These are phyloP conservation scores for Fraxinus angustifolia DNA, from an alignment of 305 asterid species.

Conservation along the genomic window DNA sequence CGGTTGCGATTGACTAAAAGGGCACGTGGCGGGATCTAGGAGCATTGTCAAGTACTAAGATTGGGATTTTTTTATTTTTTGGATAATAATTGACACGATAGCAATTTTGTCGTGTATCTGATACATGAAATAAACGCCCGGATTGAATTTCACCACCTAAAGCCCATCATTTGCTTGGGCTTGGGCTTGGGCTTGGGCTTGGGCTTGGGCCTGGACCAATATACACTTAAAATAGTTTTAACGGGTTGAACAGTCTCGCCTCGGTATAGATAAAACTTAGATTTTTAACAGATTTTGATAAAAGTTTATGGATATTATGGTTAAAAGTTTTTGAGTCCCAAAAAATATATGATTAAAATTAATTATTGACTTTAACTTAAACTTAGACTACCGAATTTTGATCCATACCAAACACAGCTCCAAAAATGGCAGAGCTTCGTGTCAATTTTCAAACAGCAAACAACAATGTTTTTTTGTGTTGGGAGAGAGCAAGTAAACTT, in stretches of 20 bases:
- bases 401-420: not conserved
- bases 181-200: not conserved
- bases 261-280: too few species aligned
- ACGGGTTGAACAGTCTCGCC: not conserved
- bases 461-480: too few species aligned
- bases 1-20: slow-evolving; percentile 18
- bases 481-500: not conserved
- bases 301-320: too few species aligned
- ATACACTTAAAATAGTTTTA: too few species aligned
- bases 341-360: too few species aligned
- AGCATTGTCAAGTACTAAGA: not conserved
- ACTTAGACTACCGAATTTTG: too few species aligned
- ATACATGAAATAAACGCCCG: not conserved
- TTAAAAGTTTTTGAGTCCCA: too few species aligned
- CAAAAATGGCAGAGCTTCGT: not conserved
- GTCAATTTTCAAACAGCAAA: not conserved
- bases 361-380: too few species aligned
- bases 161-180: not conserved
- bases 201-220: not conserved
- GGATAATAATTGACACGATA: not conserved
- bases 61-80: not conserved
- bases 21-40: slow-evolving; percentile 47
- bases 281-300: too few species aligned
- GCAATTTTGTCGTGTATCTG: not conserved
- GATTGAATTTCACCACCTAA: not conserved